These are phyloP conservation scores for Pythium sp. DNA, from an alignment of 352 stramenopile species.

Conservation along the genomic window DNA sequence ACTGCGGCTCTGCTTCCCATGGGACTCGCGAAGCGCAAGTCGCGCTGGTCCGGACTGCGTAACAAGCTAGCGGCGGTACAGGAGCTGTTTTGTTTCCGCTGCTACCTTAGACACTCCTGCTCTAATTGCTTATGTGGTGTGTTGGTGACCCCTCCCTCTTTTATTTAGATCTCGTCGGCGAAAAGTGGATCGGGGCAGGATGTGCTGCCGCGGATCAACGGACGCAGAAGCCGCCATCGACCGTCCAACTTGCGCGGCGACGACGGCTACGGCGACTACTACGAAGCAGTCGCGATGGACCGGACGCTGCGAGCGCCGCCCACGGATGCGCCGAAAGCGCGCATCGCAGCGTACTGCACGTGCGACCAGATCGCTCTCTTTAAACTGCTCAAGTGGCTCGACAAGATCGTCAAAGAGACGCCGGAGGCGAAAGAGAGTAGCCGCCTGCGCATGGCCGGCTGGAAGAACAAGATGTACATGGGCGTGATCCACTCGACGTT, in stretches of 20 bases:
- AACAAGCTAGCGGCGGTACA: constrained; percentile 26
- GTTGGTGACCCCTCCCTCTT: not conserved
- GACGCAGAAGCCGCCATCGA: constrained; percentile 20
- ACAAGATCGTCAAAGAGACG: constrained; percentile 24
- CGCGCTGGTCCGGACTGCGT: constrained; percentile 34
- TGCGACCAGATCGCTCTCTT: constrained; percentile 71
- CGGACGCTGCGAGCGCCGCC: constrained; percentile 35
- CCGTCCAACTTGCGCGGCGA: constrained; percentile 14
- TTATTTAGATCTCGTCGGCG: constrained; percentile 6
- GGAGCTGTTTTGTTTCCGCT: not conserved
- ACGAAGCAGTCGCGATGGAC: constrained; percentile 33
- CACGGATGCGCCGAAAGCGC: constrained; percentile 36
- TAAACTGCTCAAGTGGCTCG: constrained; percentile 71
- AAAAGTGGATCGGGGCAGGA: not conserved
- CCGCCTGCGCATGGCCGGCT: constrained; percentile 23
- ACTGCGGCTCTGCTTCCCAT: constrained; percentile 8
- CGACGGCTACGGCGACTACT: constrained; percentile 25
- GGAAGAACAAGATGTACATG: constrained; percentile 71
- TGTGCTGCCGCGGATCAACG: constrained; percentile 21
- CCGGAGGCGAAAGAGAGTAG: not conserved
- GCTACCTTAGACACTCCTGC: no score
- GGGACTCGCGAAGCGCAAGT: constrained; percentile 30
- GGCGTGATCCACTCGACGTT: constrained; percentile 60
- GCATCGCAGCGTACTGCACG: constrained; percentile 65
- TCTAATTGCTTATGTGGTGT: not conserved